Evolutionary conservation across 225 moss, liverwort and hornwort genomes (phyloP).

Genomic region (Neckera pumila): DNA sequence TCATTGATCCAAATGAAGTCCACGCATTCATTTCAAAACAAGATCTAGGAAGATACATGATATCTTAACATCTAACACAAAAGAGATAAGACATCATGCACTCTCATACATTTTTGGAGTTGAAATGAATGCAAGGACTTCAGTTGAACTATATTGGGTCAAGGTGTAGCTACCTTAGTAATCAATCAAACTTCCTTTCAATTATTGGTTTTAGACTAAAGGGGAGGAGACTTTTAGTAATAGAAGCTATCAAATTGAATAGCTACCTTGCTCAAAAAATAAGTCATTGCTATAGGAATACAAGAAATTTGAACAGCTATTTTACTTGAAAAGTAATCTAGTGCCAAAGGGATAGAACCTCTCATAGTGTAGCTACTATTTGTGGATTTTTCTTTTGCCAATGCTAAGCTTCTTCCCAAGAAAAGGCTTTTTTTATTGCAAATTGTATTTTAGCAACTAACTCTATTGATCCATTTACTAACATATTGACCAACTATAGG

Average conservation of each 20-base stretch:
- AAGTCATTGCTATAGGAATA: accelerated
- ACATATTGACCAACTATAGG: neutral
- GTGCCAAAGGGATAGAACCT: accelerated
- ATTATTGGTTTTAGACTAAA: neutral
- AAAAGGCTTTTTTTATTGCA: no score
- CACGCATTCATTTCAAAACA: neutral
- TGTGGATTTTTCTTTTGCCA: neutral
- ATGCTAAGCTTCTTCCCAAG: accelerated
- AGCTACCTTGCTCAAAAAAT: neutral
- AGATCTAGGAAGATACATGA: neutral
- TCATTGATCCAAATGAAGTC: neutral
- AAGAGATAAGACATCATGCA: neutral
- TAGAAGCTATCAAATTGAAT: neutral
- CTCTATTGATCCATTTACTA: neutral
- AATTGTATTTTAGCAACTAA: neutral
- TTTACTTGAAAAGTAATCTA: neutral
- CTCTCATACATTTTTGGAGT: accelerated
- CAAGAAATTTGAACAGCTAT: neutral
- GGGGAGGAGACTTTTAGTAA: accelerated
- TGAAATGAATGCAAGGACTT: neutral
- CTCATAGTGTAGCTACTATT: neutral
- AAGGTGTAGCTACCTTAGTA: accelerated
- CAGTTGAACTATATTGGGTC: accelerated
- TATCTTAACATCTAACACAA: neutral
- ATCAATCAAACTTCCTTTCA: neutral